These are phyloP conservation scores for Cichorium intybus DNA, from an alignment of 140 eudicot species.

Conservation along the genomic window DNA sequence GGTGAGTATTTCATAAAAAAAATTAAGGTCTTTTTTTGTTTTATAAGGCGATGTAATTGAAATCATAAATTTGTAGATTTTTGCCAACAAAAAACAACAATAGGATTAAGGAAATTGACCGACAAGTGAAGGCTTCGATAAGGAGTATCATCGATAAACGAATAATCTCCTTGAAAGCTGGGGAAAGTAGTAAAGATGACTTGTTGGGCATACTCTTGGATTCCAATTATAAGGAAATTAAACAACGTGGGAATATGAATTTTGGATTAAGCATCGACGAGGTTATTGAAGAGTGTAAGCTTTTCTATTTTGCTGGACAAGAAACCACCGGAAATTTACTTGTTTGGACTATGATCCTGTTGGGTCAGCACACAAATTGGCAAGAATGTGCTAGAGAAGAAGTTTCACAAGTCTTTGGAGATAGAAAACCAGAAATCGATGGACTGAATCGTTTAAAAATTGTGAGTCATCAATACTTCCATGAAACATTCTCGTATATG, in stretches of 20 bases:
- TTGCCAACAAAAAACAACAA: conserved; percentile 19
- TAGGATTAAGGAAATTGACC: conserved; percentile 18
- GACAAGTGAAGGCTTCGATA: conserved; percentile 5
- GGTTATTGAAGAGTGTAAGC: conserved; percentile 31
- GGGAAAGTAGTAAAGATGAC: conserved; percentile 4
- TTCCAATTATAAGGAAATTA: conserved; percentile 16
- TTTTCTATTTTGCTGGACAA: conserved; percentile 38
- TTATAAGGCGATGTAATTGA: background rate
- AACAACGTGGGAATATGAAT: background rate
- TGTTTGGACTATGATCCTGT: conserved; percentile 31
- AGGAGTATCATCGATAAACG: conserved; percentile 16
- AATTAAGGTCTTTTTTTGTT: background rate
- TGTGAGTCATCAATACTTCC: conserved; percentile 4
- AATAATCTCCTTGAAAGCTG: background rate
- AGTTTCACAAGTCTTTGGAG: conserved; percentile 14
- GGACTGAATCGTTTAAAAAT: conserved; percentile 19
- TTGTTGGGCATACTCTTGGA: conserved; percentile 23
- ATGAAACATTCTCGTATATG: background rate
- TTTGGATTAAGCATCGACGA: conserved; percentile 30
- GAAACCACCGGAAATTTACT: conserved; percentile 26
- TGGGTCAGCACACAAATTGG: conserved; percentile 25
- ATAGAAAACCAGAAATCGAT: conserved; percentile 8
- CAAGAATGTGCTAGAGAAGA: conserved; percentile 29
- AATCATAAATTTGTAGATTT: background rate
- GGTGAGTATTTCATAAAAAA: conserved; percentile 4